Evolutionary conservation across 2,329 filamentous ascomycete genomes (phyloP), one percentile per base, ranked within the genome.

Genomic region (Scytalidium sp.): DNA sequence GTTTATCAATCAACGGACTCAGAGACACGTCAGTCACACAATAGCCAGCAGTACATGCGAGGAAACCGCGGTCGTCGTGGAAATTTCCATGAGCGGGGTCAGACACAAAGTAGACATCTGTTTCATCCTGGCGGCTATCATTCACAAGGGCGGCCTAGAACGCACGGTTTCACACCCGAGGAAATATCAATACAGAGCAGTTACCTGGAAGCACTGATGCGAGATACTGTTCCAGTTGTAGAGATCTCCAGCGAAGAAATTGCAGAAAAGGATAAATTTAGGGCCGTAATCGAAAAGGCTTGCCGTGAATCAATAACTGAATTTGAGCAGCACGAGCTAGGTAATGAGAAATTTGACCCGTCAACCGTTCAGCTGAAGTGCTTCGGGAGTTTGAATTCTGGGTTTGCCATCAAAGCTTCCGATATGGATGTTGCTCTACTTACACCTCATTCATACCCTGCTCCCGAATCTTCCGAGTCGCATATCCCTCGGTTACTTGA

Each of bases 371-470:
- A 83, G 47, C 73, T 95, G 13, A 83, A 83, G 58, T 90, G 86
- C 60, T 95, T 94, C 63, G 91, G 90, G 4, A 95, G 90, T 64
- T 75, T 95, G 43, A 81, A 82, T 19, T 92, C 90, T 11, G 91
- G 91, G 0, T 96, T 96, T 68, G 92, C 89, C 3, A 90, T 88
- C 10, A 88, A 88, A 60, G 83, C 84, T n/a, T 93, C 91, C 1
- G 91, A 96, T 61, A 90, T 96, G 86, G 92, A 97, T 67, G 79
- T 96, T 23, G 88, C 86, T 8, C 78, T 96, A 27, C 73, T 94
- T 4, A 86, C 88, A 1, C 81, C 80, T 3, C 69, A 76, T 44
- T 85, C 86, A 2, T 63, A 67, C 19, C 70, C 77, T 41, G 72
- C 78, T 46, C 75, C 78, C 2, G 76, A 82, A 53, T 72, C 73